Evolutionary conservation across 2,329 filamentous ascomycete genomes (phyloP).

Genomic region (Fusarium oligoseptatum): DNA sequence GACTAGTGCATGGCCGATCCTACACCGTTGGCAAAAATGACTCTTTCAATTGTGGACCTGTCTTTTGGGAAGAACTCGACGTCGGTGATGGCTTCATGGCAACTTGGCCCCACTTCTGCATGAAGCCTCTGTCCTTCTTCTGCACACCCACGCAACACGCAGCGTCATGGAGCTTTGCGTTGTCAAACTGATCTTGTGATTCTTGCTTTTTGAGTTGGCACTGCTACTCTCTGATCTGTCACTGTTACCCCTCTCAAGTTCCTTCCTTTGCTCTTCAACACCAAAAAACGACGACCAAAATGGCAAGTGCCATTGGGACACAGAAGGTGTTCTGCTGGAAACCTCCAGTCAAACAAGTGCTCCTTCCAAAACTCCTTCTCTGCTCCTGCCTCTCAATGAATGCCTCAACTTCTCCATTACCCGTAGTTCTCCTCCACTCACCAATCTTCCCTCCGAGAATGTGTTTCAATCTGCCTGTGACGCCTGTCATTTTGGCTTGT

Average conservation of each 20-base stretch:
- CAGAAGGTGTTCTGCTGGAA: neutral
- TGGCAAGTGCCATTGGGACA: constrained; percentile 8
- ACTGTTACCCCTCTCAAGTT: neutral
- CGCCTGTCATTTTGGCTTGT: constrained; percentile 38
- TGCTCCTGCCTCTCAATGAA: neutral
- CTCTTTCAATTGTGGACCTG: constrained; percentile 12
- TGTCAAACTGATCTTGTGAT: neutral
- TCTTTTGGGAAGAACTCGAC: neutral
- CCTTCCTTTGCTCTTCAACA: neutral
- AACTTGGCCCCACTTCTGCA: neutral
- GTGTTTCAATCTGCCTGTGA: constrained; percentile 29
- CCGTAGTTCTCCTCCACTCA: neutral
- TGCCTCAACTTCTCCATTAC: neutral
- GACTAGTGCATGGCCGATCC: constrained; percentile 20
- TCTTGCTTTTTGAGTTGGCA: neutral
- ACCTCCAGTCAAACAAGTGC: neutral
- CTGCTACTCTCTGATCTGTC: neutral
- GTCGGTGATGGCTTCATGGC: constrained; percentile 21
- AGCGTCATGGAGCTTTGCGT: neutral
- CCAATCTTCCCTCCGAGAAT: constrained; percentile 30
- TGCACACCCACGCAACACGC: neutral
- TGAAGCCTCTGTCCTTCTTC: neutral
- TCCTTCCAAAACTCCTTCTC: neutral
- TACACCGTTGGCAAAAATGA: constrained; percentile 10
- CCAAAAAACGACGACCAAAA: neutral